phyloP scores from a whole-genome alignment of 2,329 filamentous ascomycete genomes.

The Talaromyces islandicus region DNA sequence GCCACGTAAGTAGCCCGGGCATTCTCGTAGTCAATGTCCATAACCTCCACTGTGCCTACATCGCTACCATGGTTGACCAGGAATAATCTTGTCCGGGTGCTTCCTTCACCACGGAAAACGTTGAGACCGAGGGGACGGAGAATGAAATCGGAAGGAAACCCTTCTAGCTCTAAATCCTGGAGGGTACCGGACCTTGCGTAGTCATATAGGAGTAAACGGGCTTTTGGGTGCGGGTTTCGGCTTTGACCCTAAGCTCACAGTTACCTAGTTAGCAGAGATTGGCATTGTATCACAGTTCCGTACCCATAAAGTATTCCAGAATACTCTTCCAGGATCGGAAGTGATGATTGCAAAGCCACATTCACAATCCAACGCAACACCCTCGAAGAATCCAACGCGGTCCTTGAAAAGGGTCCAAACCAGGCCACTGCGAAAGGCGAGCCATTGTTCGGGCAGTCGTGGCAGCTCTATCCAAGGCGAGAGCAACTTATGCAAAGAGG shows the following conservation, averaged over 20 bases:
- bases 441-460: slow-evolving; percentile 12
- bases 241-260: slow-evolving; percentile 1
- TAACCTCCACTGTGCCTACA: slow-evolving; percentile 11
- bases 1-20: slow-evolving; percentile 11
- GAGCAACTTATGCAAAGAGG: slow-evolving; percentile 8
- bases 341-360: slow-evolving; percentile 13
- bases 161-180: slow-evolving; percentile 9
- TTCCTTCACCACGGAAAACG: slow-evolving; percentile 10
- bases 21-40: slow-evolving; percentile 15
- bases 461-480: slow-evolving; percentile 11
- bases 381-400: slow-evolving; percentile 11
- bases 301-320: slow-evolving; percentile 14
- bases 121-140: slow-evolving; percentile 14
- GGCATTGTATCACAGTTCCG: background rate
- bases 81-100: slow-evolving; percentile 10
- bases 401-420: slow-evolving; percentile 13
- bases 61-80: slow-evolving; percentile 12
- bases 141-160: background rate
- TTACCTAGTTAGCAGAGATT: background rate
- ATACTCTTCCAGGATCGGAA: slow-evolving; percentile 10
- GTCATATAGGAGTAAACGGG: slow-evolving; percentile 12
- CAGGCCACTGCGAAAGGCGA: slow-evolving; percentile 12
- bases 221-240: slow-evolving; percentile 8
- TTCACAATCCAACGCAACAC: slow-evolving; percentile 13
- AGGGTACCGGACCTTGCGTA: slow-evolving; percentile 11